Conservation (phyloP, 2,329 filamentous ascomycete species). For the Myriosclerotinia scirpicola region DNA sequence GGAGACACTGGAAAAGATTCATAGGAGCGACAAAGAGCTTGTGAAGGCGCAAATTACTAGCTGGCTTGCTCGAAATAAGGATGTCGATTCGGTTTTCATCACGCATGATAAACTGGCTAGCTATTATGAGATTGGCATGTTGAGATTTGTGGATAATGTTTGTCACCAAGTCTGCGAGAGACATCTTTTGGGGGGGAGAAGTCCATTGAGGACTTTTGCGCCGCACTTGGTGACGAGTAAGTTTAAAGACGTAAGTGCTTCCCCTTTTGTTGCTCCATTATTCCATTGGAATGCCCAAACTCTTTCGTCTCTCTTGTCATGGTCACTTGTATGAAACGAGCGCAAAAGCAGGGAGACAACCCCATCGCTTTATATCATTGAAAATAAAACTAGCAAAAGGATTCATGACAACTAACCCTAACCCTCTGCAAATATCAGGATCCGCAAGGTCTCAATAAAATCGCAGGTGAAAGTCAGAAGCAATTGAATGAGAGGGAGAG, state of each 20-base stretch:
- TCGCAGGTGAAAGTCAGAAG: neutral
- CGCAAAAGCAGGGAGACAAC: too few relatives aligned
- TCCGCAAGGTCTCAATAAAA: neutral
- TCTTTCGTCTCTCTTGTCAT: too few relatives aligned
- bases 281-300: too few relatives aligned
- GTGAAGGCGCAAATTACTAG: neutral
- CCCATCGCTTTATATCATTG: too few relatives aligned
- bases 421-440: neutral
- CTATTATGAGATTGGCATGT: conserved; percentile 28
- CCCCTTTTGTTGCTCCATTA: too few relatives aligned
- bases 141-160: conserved; percentile 32
- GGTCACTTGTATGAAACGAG: too few relatives aligned
- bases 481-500: neutral
- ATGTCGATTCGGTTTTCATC: conserved; percentile 21
- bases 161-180: conserved; percentile 31
- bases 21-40: neutral
- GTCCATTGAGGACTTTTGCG: conserved; percentile 28
- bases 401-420: too few relatives aligned
- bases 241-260: conserved; percentile 5
- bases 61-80: neutral
- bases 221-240: conserved; percentile 18
- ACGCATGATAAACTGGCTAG: conserved; percentile 26
- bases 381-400: too few relatives aligned
- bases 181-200: conserved; percentile 28
- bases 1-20: neutral